These are phyloP conservation scores for Iris macrosiphon DNA, from an alignment of 106 monocot species.

Conservation along the genomic window DNA sequence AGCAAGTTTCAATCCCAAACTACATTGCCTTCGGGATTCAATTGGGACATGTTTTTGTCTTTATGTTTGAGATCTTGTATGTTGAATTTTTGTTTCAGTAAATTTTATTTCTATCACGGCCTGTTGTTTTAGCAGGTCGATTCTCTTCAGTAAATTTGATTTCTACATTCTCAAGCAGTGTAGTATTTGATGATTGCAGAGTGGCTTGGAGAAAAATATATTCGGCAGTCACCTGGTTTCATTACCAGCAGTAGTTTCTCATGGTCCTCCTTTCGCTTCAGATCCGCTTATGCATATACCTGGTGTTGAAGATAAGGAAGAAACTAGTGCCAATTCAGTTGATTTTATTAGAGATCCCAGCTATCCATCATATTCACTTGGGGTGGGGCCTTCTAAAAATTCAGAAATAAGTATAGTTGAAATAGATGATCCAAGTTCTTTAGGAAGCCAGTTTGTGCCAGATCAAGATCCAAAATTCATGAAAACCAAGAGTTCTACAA, in stretches of 20 bases:
- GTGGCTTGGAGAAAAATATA: slow-evolving; percentile 84
- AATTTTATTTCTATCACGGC: too few relatives aligned
- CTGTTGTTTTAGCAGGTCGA: too few relatives aligned
- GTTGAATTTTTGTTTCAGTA: too few relatives aligned
- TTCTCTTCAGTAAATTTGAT: too few relatives aligned
- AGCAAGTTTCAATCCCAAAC: too few relatives aligned
- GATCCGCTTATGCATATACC: slow-evolving; percentile 61
- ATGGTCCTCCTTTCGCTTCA: slow-evolving; percentile 73
- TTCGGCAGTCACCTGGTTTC: slow-evolving; percentile 88
- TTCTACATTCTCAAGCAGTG: too few relatives aligned
- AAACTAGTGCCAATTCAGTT: slow-evolving; percentile 30
- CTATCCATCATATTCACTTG: slow-evolving; percentile 23
- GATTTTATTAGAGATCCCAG: slow-evolving; percentile 17
- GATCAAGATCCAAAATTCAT: slow-evolving; percentile 50
- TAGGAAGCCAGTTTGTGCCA: slow-evolving; percentile 18
- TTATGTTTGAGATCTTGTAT: too few relatives aligned
- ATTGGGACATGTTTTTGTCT: too few relatives aligned
- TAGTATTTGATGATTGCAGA: slow-evolving; percentile 31
- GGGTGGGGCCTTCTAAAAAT: slow-evolving; percentile 22
- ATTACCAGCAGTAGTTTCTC: slow-evolving; percentile 50
- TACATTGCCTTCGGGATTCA: too few relatives aligned
- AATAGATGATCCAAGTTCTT: slow-evolving; percentile 56
- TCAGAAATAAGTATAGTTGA: slow-evolving; percentile 84
- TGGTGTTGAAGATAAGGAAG: slow-evolving; percentile 26
- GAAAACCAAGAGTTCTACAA: slow-evolving; percentile 41